A percentile compares a stretch with the other conserved stretches of the same genome.
Evolutionary conservation across 2,329 filamentous ascomycete genomes (phyloP).

Genomic region (Aureobasidium sp.): DNA sequence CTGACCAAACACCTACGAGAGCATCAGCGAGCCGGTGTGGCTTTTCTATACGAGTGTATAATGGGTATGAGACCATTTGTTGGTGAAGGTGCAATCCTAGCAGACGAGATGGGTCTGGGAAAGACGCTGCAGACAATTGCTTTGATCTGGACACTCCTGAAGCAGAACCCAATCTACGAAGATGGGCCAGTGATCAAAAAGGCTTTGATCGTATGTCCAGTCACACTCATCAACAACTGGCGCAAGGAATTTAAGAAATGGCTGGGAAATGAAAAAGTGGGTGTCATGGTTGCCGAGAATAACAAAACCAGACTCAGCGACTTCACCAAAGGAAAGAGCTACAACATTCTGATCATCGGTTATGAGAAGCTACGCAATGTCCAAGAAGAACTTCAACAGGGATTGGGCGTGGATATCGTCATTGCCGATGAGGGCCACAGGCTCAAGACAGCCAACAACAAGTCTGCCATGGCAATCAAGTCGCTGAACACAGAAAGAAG

Average conservation of each 20-base stretch:
- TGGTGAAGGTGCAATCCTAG: constrained; percentile 63
- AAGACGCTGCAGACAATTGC: constrained; percentile 69
- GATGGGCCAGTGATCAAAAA: constrained; percentile 58
- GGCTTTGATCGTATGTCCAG: constrained; percentile 65
- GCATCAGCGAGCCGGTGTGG: constrained; percentile 63
- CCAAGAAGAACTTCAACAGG: constrained; percentile 58
- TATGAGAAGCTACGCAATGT: constrained; percentile 63
- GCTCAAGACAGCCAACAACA: constrained; percentile 62
- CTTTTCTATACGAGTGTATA: constrained; percentile 67
- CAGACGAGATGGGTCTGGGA: constrained; percentile 69
- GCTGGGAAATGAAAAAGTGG: constrained; percentile 63
- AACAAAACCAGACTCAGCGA: constrained; percentile 56
- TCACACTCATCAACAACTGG: constrained; percentile 67
- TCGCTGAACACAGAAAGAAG: constrained; percentile 54
- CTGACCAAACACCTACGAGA: constrained; percentile 55
- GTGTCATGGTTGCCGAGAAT: constrained; percentile 59
- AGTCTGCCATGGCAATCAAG: constrained; percentile 59
- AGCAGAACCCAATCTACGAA: constrained; percentile 61
- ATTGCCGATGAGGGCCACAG: constrained; percentile 65
- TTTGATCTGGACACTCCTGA: constrained; percentile 63
- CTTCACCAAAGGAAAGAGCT: constrained; percentile 61
- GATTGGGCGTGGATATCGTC: constrained; percentile 59
- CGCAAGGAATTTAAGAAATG: constrained; percentile 66
- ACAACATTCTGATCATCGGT: constrained; percentile 66
- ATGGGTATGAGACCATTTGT: constrained; percentile 63